A percentile compares a stretch with the other conserved stretches of the same genome.
phyloP scores from a whole-genome alignment of 257 asterid species.

The Galeopsis tetrahit region DNA sequence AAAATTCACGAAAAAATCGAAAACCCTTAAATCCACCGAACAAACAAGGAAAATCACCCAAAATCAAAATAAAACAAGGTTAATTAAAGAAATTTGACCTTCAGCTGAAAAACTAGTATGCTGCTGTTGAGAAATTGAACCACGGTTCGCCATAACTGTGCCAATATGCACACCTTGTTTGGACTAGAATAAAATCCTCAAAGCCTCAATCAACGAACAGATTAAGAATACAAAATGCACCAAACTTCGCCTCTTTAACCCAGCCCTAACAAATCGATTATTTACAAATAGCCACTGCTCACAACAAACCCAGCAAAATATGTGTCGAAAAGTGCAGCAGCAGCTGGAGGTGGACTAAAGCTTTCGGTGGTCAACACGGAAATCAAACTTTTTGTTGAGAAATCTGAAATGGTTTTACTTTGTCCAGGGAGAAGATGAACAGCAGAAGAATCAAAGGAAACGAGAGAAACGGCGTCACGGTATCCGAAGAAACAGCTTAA shows the following conservation, averaged over 20 bases:
- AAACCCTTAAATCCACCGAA: background rate
- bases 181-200: constrained; percentile 19
- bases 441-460: constrained; percentile 2
- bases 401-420: background rate
- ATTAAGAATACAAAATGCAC: constrained; percentile 23
- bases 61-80: constrained; percentile 3
- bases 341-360: background rate
- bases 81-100: constrained; percentile 33
- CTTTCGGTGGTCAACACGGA: background rate
- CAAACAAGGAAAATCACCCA: background rate
- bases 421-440: constrained; percentile 1
- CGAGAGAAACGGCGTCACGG: constrained; percentile 41
- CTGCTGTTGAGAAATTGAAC: constrained; percentile 48
- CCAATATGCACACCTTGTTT: constrained; percentile 24
- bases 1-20: constrained; percentile 23
- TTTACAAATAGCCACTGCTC: background rate
- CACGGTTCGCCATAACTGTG: constrained; percentile 47
- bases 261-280: constrained; percentile 6
- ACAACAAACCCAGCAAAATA: constrained; percentile 25
- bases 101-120: constrained; percentile 36
- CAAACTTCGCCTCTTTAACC: constrained; percentile 26
- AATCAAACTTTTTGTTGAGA: background rate
- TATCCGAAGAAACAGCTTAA: constrained; percentile 56
- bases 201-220: constrained; percentile 28
- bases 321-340: background rate